phyloP scores from a whole-genome alignment of 2,329 filamentous ascomycete genomes.

The Cladosporium sp. region DNA sequence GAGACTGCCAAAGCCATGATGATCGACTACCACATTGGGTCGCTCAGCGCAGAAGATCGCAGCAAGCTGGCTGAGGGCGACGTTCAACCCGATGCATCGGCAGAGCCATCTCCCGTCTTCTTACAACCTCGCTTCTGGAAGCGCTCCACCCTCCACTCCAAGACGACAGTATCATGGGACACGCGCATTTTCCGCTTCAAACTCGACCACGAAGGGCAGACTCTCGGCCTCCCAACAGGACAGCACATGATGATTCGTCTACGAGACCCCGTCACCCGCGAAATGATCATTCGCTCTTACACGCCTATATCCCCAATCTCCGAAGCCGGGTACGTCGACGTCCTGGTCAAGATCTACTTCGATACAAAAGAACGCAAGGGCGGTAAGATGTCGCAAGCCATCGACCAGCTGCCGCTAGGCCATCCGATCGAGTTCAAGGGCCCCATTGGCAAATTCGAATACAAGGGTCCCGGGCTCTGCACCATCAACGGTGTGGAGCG shows the following conservation, averaged over 20 bases:
- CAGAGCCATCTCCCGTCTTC: conserved; percentile 56
- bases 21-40: conserved; percentile 76
- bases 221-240: conserved; percentile 72
- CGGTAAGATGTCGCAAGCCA: conserved; percentile 75
- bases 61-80: conserved; percentile 47
- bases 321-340: conserved; percentile 60
- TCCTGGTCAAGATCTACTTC: conserved; percentile 80
- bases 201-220: conserved; percentile 66
- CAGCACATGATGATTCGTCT: conserved; percentile 84
- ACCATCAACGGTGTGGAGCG: conserved; percentile 54
- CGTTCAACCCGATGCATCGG: conserved; percentile 36
- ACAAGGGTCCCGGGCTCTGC: conserved; percentile 63
- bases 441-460: conserved; percentile 80
- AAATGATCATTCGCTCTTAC: conserved; percentile 78
- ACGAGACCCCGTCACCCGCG: conserved; percentile 62
- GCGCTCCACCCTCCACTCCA: conserved; percentile 64
- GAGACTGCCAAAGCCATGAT: conserved; percentile 93
- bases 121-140: conserved; percentile 68
- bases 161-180: conserved; percentile 68
- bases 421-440: conserved; percentile 80
- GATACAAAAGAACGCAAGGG: conserved; percentile 54
- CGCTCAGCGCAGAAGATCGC: conserved; percentile 58
- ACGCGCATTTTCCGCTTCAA: conserved; percentile 76
- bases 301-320: conserved; percentile 69
- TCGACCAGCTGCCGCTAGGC: conserved; percentile 68